Base-by-base conservation (phyloP, 129 eudicot genomes). In the Artemisia argyi region DNA sequence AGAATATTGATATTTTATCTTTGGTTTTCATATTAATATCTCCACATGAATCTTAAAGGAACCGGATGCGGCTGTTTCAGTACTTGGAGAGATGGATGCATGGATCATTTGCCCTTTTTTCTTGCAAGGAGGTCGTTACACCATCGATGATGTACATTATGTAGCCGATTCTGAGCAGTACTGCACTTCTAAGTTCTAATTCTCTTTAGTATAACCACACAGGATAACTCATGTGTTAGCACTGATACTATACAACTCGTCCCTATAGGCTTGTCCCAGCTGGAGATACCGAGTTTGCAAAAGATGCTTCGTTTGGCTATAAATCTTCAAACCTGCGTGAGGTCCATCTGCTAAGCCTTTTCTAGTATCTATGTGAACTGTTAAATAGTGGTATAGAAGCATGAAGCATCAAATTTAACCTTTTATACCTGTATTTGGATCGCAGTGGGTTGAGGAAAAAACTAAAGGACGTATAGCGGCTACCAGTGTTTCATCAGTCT, bases 391-490 rank as follows among this genome's bases (percentile, higher is more conserved):
- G 20, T 44, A 20, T 14, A 62, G 12, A 32, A 46, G 44, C 61
- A 69, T 42, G 1, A 32, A 20, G 32, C 4, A 28, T 28, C 35
- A 30, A 63, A 2, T 24, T 18, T 62, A 47, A 15, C 5, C 58
- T 17, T 11, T 24, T 62, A 5, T 61, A 57, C 28, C 16, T 71
- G 69, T 62, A 12, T 30, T 64, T 68, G 69, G 58, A 76, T 79
- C 11, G 49, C 80, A 95, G 99, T 95, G 99, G 99, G 94, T 95
- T 63, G 99, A 95, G 80, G 99, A 95, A 80, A 95, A 95, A 90
- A 90, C 97, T 46, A 68, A 74, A 49, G 96, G 99, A 61, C 89
- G 89, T 50, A 83, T 88, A 77, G 79, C 77, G 14, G 94, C 99
- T 75, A 78, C 77, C 81, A 83, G 75, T 62, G 97, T 95, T 75